Evolutionary conservation across 2,329 filamentous ascomycete genomes (phyloP).

Genomic region (Botrytis porri): DNA sequence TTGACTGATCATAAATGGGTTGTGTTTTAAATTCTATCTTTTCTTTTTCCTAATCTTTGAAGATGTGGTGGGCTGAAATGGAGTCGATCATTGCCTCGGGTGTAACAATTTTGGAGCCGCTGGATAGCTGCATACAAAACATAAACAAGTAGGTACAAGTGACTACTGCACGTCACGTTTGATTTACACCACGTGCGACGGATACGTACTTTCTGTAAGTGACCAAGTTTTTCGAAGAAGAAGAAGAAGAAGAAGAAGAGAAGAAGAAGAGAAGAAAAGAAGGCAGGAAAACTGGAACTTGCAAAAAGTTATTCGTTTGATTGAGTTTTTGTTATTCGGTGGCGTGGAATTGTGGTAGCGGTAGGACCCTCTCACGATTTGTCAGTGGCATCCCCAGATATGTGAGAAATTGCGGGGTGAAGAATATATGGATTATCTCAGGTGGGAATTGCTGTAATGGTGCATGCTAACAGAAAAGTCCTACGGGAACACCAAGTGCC

Average conservation of each 20-base stretch:
- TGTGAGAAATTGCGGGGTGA: not conserved
- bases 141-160: constrained; percentile 7
- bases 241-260: not conserved
- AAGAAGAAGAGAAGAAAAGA: not conserved
- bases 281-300: not conserved
- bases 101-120: not conserved
- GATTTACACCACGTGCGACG: constrained; percentile 12
- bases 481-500: not conserved
- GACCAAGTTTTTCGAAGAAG: not conserved
- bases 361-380: not conserved
- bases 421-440: not conserved
- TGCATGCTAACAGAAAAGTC: not conserved
- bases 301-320: not conserved
- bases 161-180: constrained; percentile 20
- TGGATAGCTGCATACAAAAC: constrained; percentile 10
- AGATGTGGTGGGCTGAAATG: not conserved
- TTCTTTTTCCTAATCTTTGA: not conserved
- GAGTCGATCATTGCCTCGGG: constrained; percentile 9
- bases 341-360: not conserved
- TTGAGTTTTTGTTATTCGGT: not conserved
- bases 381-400: not conserved
- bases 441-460: not conserved
- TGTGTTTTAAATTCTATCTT: not conserved
- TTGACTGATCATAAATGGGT: not conserved
- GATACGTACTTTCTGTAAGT: constrained; percentile 14